Evolutionary conservation across 208 protist genomes (phyloP).

Genomic region (Leishmania guyanensis): DNA sequence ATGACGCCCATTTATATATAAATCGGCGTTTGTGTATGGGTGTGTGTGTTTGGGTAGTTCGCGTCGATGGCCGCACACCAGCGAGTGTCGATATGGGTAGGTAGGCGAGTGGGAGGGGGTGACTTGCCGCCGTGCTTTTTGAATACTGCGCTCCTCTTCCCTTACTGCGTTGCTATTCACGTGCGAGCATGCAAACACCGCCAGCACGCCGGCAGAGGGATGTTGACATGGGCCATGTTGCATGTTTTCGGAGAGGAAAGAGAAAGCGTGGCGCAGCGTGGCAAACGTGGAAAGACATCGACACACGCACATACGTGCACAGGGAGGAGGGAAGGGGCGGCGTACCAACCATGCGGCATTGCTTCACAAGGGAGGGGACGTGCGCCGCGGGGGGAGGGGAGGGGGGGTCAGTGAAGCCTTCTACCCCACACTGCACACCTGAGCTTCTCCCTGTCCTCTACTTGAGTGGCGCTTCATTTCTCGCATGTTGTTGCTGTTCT

Average conservation of each 20-base stretch:
- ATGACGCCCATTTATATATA: constrained; percentile 62
- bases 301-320: not conserved
- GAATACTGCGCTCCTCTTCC: not conserved
- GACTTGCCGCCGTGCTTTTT: not conserved
- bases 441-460: not conserved
- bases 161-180: not conserved
- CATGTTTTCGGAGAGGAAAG: not conserved
- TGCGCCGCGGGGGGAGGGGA: not conserved
- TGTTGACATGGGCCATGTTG: not conserved
- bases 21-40: constrained; percentile 2
- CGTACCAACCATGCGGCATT: not conserved
- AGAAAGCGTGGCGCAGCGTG: not conserved
- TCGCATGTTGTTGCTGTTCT: not conserved
- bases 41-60: not conserved
- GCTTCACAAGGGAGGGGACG: not conserved
- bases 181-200: not conserved
- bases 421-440: not conserved
- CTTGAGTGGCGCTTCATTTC: not conserved
- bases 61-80: not conserved
- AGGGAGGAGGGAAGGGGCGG: not conserved
- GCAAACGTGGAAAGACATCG: not conserved
- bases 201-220: not conserved
- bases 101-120: not conserved
- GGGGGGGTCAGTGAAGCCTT: not conserved
- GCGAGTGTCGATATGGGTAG: not conserved